Conservation (phyloP, 768 basidiomycete species). For the Paxillus rubicundulus region DNA sequence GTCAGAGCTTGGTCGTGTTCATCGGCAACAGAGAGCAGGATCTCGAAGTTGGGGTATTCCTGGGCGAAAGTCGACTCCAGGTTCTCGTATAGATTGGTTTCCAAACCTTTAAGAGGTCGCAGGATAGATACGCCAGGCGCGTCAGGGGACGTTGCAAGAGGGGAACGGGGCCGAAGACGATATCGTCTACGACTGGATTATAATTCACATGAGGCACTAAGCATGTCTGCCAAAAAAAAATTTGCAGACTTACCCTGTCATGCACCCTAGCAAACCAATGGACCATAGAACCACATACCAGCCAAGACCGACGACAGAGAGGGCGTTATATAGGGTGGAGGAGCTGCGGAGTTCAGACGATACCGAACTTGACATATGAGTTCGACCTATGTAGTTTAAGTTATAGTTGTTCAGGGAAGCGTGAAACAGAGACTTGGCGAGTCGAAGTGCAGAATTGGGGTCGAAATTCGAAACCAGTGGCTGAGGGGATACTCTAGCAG, state of each 20-base stretch:
- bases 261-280: constrained; percentile 64
- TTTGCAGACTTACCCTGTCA: constrained; percentile 56
- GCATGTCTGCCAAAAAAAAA: not conserved
- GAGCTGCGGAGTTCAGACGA: not conserved
- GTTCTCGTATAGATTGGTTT: constrained; percentile 95
- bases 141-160: constrained; percentile 47
- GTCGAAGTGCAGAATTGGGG: too few species aligned
- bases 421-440: too few species aligned
- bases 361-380: constrained; percentile 13
- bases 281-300: constrained; percentile 69
- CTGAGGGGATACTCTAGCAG: too few species aligned
- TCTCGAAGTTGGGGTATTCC: constrained; percentile 89
- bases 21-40: constrained; percentile 89
- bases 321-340: constrained; percentile 6
- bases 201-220: constrained; percentile 1
- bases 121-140: constrained; percentile 92
- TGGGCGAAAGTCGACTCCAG: constrained; percentile 90
- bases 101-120: constrained; percentile 91
- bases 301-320: constrained; percentile 43
- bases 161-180: constrained; percentile 61
- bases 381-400: not conserved
- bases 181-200: constrained; percentile 69
- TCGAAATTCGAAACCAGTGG: too few species aligned
- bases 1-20: constrained; percentile 84
- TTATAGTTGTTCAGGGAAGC: not conserved